Conservation (phyloP, 345 rosid genomes). For the Turritis glabra region DNA sequence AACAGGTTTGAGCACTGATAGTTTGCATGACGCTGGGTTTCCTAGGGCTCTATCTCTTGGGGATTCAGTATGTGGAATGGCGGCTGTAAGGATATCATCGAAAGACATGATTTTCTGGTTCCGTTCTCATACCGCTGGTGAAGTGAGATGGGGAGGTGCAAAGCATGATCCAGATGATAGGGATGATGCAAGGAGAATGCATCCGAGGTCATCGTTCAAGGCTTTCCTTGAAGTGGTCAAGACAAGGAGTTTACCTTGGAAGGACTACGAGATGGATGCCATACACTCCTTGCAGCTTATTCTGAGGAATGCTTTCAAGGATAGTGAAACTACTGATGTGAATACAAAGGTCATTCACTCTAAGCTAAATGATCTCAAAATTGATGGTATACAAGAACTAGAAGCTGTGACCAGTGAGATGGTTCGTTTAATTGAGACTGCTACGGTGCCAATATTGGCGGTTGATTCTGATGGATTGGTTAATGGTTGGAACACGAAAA, state of each 20-base stretch:
- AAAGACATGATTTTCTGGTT: constrained; percentile 91
- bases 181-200: constrained; percentile 87
- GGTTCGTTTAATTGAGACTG: constrained; percentile 95
- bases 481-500: constrained; percentile 94
- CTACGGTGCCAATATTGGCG: constrained; percentile 86
- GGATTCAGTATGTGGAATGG: constrained; percentile 93
- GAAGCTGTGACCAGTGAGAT: constrained; percentile 96
- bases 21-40: constrained; percentile 89
- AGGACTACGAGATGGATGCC: constrained; percentile 96
- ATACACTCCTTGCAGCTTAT: constrained; percentile 97
- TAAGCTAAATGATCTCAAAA: constrained; percentile 69
- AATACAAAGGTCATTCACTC: constrained; percentile 55
- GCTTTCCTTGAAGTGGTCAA: constrained; percentile 92
- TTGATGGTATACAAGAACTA: constrained; percentile 83
- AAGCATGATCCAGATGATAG: constrained; percentile 76
- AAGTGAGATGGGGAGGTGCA: constrained; percentile 95
- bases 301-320: constrained; percentile 78
- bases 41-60: constrained; percentile 70
- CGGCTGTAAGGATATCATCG: constrained; percentile 81
- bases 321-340: constrained; percentile 46
- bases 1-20: constrained; percentile 92
- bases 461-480: constrained; percentile 83
- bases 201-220: constrained; percentile 95
- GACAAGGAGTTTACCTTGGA: constrained; percentile 90
- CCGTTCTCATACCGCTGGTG: constrained; percentile 85